Percentiles rank a stretch among this genome's conserved stretches.
These are phyloP conservation scores for Jatropha multifida DNA, from an alignment of 441 rosid species.

Conservation along the genomic window DNA sequence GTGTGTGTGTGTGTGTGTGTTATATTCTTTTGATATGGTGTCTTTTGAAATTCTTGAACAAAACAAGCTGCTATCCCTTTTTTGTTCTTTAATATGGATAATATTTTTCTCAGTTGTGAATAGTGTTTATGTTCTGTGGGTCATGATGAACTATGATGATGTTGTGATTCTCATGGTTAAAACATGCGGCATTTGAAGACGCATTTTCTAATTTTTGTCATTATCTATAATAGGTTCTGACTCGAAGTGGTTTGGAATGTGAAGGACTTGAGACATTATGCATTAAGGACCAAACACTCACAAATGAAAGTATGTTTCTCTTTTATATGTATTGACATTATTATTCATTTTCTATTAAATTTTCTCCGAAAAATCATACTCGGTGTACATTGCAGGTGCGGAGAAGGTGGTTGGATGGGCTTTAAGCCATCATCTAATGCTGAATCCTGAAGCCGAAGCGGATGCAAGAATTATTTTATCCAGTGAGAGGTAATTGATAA, in stretches of 20 bases:
- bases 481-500: constrained; percentile 62
- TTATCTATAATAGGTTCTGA: constrained; percentile 46
- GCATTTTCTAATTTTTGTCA: constrained; percentile 1
- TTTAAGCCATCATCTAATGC: constrained; percentile 73
- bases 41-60: background rate
- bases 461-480: constrained; percentile 63
- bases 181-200: constrained; percentile 14
- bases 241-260: constrained; percentile 56
- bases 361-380: constrained; percentile 6
- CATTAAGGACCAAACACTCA: constrained; percentile 66
- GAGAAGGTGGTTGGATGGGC: constrained; percentile 94
- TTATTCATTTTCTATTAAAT: constrained; percentile 3
- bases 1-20: background rate
- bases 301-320: constrained; percentile 63
- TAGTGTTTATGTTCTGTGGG: background rate
- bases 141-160: background rate
- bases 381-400: constrained; percentile 52
- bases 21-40: background rate
- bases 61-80: background rate
- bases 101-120: background rate
- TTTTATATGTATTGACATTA: constrained; percentile 15
- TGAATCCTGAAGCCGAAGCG: constrained; percentile 55
- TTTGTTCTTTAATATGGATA: background rate
- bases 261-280: constrained; percentile 60
- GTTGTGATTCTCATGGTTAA: background rate